These are phyloP conservation scores for Kwoniella heveanensis DNA, from an alignment of 768 basidiomycete genomes.

Conservation along the genomic window DNA sequence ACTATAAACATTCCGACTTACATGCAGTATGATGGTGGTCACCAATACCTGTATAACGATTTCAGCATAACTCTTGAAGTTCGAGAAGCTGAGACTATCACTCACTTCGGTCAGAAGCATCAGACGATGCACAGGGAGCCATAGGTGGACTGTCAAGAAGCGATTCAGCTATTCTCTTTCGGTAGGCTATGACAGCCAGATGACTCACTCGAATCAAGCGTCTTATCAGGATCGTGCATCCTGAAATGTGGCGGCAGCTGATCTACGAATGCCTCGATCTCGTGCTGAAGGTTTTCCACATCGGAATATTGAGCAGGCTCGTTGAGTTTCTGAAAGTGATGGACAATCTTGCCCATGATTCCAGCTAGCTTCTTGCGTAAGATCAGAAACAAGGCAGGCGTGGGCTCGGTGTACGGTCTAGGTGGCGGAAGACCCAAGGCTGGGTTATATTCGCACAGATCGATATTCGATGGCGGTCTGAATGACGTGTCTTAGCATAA, in stretches of 20 bases:
- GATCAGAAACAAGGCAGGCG: conserved; percentile 83
- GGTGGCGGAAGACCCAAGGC: conserved; percentile 19
- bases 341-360: conserved; percentile 85
- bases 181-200: conserved; percentile 1
- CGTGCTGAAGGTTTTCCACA: conserved; percentile 78
- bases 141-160: conserved; percentile 29
- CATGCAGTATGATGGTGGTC: conserved; percentile 49
- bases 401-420: conserved; percentile 65
- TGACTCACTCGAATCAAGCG: conserved; percentile 63
- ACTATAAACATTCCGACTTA: conserved; percentile 15
- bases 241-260: conserved; percentile 66
- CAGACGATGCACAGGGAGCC: conserved; percentile 50
- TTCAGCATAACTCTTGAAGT: not conserved
- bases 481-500: not conserved
- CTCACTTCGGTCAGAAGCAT: conserved; percentile 52
- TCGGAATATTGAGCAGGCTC: conserved; percentile 81
- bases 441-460: conserved; percentile 47
- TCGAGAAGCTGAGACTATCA: not conserved
- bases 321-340: conserved; percentile 89
- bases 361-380: conserved; percentile 77
- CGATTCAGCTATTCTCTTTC: not conserved
- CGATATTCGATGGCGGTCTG: conserved; percentile 63
- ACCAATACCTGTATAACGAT: conserved; percentile 28
- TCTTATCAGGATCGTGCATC: conserved; percentile 52
- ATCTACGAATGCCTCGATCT: conserved; percentile 74